Base-by-base conservation (phyloP, 108 stramenopile genomes). In the Fragilaria crotonensis region DNA sequence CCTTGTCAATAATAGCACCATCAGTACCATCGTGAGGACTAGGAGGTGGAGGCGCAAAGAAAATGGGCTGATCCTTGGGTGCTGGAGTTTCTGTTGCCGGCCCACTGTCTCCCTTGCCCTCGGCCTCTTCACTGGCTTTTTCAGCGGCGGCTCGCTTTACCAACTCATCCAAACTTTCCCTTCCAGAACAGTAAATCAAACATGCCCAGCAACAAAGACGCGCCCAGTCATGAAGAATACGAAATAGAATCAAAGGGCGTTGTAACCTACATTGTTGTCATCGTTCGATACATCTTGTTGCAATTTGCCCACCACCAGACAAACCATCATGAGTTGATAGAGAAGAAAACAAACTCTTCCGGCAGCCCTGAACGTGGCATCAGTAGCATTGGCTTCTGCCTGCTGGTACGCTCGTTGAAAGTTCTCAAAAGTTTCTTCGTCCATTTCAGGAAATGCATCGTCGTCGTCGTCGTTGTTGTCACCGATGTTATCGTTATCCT, bases 181-280 rank as follows among this genome's bases (percentile, higher is more conserved):
- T 54, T 50, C 47, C 60, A 30, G 85, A 78, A 30, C 83, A 71
- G 57, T 79, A 90, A 50, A 90, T 82, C 7, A 83, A 63, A 57
- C 84, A 83, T 3, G 71, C 73, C 46, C 80, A 90, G 41, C 85
- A 86, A 44, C 79, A 72, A 5, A 33, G 25, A 76, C 59, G 25
- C 70, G 59, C 0, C 88, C 85, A 45, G 80, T 76, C 46, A 86
- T 54, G 11, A 90, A 48, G 32, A 90, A 72, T 32, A 84, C 56
- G 4, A 84, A 84, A 63, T 84, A 86, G 32, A 90, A 78, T 84
- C 88, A 90, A 62, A 90, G 78, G 9, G 82, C 50, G 53, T 77
- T 82, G 66, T 72, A 86, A 20, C 80, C 80, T 27, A 30, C 57
- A 32, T 67, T 66, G 45, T 75, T 65, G 45, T 80, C 79, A 20